These are phyloP conservation scores for Leptographium galeiforme DNA, from an alignment of 2,329 filamentous ascomycete species.

Conservation along the genomic window DNA sequence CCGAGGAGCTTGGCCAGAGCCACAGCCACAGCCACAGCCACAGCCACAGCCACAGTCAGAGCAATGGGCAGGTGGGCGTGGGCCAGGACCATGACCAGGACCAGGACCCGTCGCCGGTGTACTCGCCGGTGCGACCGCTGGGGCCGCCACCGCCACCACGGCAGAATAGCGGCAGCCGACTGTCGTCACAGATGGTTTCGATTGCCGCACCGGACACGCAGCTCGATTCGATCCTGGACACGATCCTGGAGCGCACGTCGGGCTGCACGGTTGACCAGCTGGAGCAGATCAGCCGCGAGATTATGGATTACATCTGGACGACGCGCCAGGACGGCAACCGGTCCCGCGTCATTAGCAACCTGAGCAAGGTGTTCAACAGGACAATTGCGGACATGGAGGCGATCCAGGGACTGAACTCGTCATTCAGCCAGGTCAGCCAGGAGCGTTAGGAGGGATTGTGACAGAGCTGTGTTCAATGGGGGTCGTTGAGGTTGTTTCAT, in stretches of 20 bases:
- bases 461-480: too few species aligned
- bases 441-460: background rate
- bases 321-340: slow-evolving; percentile 73
- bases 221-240: slow-evolving; percentile 44
- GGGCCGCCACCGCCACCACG: slow-evolving; percentile 13
- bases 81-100: too few species aligned
- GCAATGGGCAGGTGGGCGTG: too few species aligned
- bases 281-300: slow-evolving; percentile 77
- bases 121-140: slow-evolving; percentile 3
- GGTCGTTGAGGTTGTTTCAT: background rate
- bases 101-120: background rate
- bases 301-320: slow-evolving; percentile 87
- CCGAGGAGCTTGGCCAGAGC: slow-evolving; percentile 5
- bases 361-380: slow-evolving; percentile 62
- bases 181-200: slow-evolving; percentile 30
- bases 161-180: slow-evolving; percentile 18
- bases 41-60: background rate
- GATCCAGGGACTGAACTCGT: slow-evolving; percentile 28
- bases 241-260: slow-evolving; percentile 53
- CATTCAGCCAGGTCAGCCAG: slow-evolving; percentile 25
- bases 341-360: slow-evolving; percentile 43
- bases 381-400: slow-evolving; percentile 55
- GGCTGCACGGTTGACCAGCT: slow-evolving; percentile 85
- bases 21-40: background rate
- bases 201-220: slow-evolving; percentile 32